These are phyloP conservation scores for Eucommia ulmoides DNA, from an alignment of 257 asterid species.

Conservation along the genomic window DNA sequence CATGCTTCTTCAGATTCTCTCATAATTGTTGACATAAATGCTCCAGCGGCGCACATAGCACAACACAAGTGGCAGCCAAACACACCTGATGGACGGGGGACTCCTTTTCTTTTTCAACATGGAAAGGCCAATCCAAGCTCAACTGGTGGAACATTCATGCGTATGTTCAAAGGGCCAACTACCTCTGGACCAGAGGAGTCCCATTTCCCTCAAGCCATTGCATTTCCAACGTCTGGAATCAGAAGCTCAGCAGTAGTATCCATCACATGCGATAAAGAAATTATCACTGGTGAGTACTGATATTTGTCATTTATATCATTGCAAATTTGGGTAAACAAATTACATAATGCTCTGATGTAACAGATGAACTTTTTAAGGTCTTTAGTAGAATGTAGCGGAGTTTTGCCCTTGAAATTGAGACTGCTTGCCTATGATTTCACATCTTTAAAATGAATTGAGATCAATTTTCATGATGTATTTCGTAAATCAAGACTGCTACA, in stretches of 20 bases:
- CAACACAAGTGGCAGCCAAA: conserved; percentile 99
- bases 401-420: not conserved
- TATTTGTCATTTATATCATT: no score
- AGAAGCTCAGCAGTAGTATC: conserved; percentile 64
- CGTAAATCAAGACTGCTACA: no score
- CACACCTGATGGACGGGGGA: conserved; percentile 96
- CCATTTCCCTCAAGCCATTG: conserved; percentile 79
- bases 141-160: conserved; percentile 85
- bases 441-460: not conserved
- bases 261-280: conserved; percentile 74
- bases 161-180: conserved; percentile 80
- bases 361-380: no score
- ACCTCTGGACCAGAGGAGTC: conserved; percentile 63
- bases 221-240: conserved; percentile 79
- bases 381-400: no score
- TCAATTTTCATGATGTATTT: no score
- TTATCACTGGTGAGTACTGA: conserved; percentile 64
- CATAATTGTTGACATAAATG: conserved; percentile 61
- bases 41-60: conserved; percentile 88
- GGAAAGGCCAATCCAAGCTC: conserved; percentile 68
- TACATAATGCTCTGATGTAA: no score
- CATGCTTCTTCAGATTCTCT: conserved; percentile 86
- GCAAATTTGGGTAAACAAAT: no score
- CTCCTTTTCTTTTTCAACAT: conserved; percentile 95
- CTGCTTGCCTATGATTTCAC: not conserved